Evolutionary conservation across 805 yeast species (phyloP).

Genomic region (Sugiyamaella lignohabitans): DNA sequence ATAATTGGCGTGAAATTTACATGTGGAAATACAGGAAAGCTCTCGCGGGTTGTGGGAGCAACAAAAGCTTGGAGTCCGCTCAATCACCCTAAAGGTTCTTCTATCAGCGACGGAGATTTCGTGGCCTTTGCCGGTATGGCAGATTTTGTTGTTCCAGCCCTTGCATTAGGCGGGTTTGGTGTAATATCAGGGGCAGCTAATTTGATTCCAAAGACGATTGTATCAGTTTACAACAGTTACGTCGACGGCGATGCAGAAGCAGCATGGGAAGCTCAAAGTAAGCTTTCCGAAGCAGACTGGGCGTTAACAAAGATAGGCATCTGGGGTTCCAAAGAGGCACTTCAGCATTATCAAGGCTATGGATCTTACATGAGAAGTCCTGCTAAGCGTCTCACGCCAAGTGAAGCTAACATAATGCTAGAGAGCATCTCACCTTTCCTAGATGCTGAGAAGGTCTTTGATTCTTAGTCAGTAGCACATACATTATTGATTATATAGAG

Average conservation of each 20-base stretch:
- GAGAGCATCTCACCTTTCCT: too few species aligned
- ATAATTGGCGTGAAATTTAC: slow-evolving; percentile 33
- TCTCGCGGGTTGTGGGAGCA: not conserved
- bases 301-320: slow-evolving; percentile 20
- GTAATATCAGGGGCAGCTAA: slow-evolving; percentile 5
- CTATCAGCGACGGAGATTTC: not conserved
- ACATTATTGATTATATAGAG: too few species aligned
- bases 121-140: slow-evolving; percentile 4
- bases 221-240: not conserved
- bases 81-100: not conserved
- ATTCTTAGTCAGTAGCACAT: too few species aligned
- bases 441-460: too few species aligned
- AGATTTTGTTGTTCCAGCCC: slow-evolving; percentile 2
- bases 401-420: not conserved
- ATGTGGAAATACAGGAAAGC: slow-evolving; percentile 7
- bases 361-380: not conserved
- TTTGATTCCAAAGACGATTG: slow-evolving; percentile 6
- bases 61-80: not conserved
- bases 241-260: not conserved
- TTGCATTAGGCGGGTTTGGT: slow-evolving; percentile 4
- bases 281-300: slow-evolving; percentile 5
- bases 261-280: slow-evolving; percentile 1
- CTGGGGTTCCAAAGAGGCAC: slow-evolving; percentile 22
- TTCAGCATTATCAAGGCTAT: slow-evolving; percentile 3
- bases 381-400: not conserved